A percentile compares a stretch with the other conserved stretches of the same genome.
These are phyloP conservation scores for Kodamaea kaohsiungensis DNA, from an alignment of 805 yeast genomes.

Conservation along the genomic window DNA sequence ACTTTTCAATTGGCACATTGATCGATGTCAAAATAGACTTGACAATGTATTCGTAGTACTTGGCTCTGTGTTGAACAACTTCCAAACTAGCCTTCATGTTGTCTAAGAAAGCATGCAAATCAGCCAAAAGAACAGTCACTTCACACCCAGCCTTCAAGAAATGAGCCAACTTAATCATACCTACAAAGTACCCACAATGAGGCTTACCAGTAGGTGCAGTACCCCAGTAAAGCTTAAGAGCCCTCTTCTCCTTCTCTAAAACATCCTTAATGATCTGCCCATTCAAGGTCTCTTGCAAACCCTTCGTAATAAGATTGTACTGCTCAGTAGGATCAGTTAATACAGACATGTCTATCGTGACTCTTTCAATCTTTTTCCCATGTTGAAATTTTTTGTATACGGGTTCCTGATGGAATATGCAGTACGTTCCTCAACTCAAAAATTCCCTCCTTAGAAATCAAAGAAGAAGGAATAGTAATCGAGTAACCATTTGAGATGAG, in stretches of 20 bases:
- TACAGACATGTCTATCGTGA: constrained; percentile 20
- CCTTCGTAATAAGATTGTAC: constrained; percentile 74
- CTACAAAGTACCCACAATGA: constrained; percentile 97
- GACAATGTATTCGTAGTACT: constrained; percentile 80
- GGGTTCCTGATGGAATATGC: not conserved
- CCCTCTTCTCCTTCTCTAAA: constrained; percentile 77
- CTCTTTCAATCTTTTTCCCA: not conserved
- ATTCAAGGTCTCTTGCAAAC: constrained; percentile 89
- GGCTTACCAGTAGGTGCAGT: constrained; percentile 99
- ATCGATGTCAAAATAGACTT: constrained; percentile 84
- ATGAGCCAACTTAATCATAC: constrained; percentile 95
- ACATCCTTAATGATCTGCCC: constrained; percentile 83
- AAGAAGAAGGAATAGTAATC: not conserved
- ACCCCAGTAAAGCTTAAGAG: constrained; percentile 94
- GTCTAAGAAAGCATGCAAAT: constrained; percentile 93
- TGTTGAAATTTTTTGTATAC: not conserved
- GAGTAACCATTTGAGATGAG: not conserved
- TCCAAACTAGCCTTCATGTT: constrained; percentile 98
- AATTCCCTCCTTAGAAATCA: constrained; percentile 4
- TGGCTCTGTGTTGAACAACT: constrained; percentile 83
- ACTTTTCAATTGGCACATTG: constrained; percentile 88
- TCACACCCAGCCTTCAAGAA: constrained; percentile 95
- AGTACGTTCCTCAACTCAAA: not conserved
- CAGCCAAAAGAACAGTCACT: constrained; percentile 89
- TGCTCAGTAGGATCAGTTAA: constrained; percentile 58